phyloP scores from a whole-genome alignment of 169 alveolate species.

The Neospora caninum region DNA sequence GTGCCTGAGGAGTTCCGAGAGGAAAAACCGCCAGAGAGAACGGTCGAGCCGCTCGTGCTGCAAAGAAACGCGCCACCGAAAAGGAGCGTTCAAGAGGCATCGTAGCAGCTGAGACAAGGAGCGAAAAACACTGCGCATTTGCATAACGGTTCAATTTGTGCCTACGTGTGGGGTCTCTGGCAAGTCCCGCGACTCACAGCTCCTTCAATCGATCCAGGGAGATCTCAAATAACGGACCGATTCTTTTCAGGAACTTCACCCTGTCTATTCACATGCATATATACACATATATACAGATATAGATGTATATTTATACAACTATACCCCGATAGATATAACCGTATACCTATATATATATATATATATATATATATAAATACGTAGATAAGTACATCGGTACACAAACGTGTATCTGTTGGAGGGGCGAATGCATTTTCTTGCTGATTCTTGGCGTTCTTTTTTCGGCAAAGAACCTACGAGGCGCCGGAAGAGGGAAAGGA shows the following conservation, averaged over 20 bases:
- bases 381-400: not conserved
- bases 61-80: not conserved
- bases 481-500: conserved; percentile 14
- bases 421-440: not conserved
- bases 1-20: conserved; percentile 42
- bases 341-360: not conserved
- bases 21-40: conserved; percentile 31
- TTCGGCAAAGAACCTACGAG: not conserved
- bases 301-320: not conserved
- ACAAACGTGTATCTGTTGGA: not conserved
- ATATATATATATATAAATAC: not conserved
- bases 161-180: no score
- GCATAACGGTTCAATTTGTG: no score
- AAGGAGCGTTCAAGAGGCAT: no score
- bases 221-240: no score
- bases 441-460: not conserved
- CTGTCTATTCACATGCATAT: no score
- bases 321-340: not conserved
- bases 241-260: no score
- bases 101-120: no score
- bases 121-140: no score
- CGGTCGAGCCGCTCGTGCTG: conserved; percentile 33
- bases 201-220: no score
- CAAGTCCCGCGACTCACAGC: no score
- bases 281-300: not conserved